These are phyloP conservation scores for Moesziomyces sp. DNA, from an alignment of 1,284 basidiomycete species.

Conservation along the genomic window DNA sequence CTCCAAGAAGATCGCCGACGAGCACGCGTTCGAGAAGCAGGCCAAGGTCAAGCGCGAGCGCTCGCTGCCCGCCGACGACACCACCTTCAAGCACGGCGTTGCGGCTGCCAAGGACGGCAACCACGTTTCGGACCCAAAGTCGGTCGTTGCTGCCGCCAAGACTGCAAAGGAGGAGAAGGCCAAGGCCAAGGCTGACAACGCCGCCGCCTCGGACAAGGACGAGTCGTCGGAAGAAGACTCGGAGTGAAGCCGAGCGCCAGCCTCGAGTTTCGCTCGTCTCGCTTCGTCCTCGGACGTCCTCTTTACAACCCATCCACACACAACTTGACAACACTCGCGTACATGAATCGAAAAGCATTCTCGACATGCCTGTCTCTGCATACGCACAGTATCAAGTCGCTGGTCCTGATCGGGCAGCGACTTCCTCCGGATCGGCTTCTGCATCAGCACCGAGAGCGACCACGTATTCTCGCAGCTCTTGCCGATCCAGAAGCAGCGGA, in stretches of 20 bases:
- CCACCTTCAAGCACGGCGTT: conserved; percentile 49
- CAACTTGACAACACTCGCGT: background rate
- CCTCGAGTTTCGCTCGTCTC: no score
- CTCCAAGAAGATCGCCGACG: conserved; percentile 32
- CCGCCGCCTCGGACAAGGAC: conserved; percentile 3
- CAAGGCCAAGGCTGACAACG: conserved; percentile 18
- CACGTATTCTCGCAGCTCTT: conserved; percentile 18
- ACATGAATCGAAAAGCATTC: background rate
- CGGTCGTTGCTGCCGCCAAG: conserved; percentile 40
- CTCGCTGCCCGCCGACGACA: conserved; percentile 31
- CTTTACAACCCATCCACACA: background rate
- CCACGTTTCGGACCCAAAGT: conserved; percentile 44
- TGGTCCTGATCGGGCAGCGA: background rate
- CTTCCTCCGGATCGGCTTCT: background rate
- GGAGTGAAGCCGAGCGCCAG: conserved; percentile 2
- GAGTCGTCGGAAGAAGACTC: conserved; percentile 13
- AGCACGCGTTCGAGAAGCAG: conserved; percentile 46
- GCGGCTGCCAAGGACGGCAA: conserved; percentile 51
- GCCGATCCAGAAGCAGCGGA: conserved; percentile 19
- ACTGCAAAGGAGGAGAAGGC: conserved; percentile 44
- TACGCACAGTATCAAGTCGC: no score
- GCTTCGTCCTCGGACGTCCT: no score
- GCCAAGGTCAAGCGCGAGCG: conserved; percentile 35
- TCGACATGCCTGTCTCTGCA: no score
- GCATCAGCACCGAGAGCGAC: background rate